Evolutionary conservation across 805 yeast species (phyloP), one percentile per base, ranked within the genome.

Genomic region (Candida easanensis): DNA sequence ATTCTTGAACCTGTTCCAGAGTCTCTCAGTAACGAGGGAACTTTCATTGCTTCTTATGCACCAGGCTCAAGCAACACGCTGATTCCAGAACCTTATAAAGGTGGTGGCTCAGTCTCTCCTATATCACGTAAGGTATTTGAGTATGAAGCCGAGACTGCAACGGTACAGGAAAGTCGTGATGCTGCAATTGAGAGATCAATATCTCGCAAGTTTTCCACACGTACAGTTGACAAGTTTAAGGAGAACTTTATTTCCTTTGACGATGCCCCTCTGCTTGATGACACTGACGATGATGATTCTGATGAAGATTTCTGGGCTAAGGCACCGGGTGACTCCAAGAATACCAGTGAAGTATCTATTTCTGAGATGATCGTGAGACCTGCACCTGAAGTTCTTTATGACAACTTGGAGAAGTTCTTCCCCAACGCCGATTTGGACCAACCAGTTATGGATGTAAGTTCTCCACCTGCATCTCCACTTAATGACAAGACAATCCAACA

Each of bases 401-500:
- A 88, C 43, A 90, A 93, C 55, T 74, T 93, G 49, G 99, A 93
- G 53, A 78, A 79, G 57, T 93, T 86, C 61, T 93, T 93, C 71
- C 99, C 99, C 0, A 76, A 85, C 54, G 82, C 97, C 0, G 91
- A 91, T 63, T 73, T 93, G 47, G 99, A 93, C 60, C 85, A 84
- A 54, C 95, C 97, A 3, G 88, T 93, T 26, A 77, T 91, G 19
- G 95, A 85, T 50, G 80, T 84, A 2, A 73, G 73, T 0, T 65
- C 78, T 4, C 80, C 86, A 0, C 84, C 88, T 1, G 67, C 71
- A 0, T 76, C 81, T 0, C 81, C 82, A 14, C 58, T 60, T 33
- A 57, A 46, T 31, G 55, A 44, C 6, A 36, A 47, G 10, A 23
- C 33, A 20, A 17, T 14, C 8, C 20, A 22, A 6, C 44, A 23